A percentile compares a stretch with the other conserved stretches of the same genome.
These are phyloP conservation scores for Teunomyces tritomae DNA, from an alignment of 805 yeast genomes.

Conservation along the genomic window DNA sequence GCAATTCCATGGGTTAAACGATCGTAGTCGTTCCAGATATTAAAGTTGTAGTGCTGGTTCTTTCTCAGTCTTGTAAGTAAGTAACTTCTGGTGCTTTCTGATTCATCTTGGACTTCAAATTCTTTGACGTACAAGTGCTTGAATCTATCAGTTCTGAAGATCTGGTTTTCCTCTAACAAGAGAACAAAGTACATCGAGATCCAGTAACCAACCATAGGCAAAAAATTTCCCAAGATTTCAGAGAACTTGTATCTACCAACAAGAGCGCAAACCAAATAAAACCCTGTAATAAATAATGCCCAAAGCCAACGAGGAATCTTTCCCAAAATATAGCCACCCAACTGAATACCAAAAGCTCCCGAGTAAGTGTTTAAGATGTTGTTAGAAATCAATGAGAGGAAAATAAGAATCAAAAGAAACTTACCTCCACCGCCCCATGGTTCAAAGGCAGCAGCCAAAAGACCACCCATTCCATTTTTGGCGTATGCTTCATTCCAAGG, in stretches of 20 bases:
- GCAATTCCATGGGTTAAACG: constrained; percentile 71
- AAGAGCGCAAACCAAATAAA: constrained; percentile 31
- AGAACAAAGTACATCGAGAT: constrained; percentile 35
- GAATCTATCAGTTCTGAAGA: constrained; percentile 37
- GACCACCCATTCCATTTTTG: constrained; percentile 31
- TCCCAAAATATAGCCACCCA: constrained; percentile 26
- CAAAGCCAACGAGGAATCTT: constrained; percentile 37
- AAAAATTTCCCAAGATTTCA: constrained; percentile 34
- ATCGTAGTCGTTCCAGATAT: constrained; percentile 63
- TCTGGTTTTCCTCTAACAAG: constrained; percentile 33
- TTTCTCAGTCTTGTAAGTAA: background rate
- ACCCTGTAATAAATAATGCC: constrained; percentile 31
- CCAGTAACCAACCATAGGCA: constrained; percentile 44
- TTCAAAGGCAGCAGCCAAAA: constrained; percentile 26
- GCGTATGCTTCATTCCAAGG: constrained; percentile 33
- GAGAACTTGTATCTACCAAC: constrained; percentile 34
- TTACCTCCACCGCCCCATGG: constrained; percentile 39
- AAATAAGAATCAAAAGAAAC: constrained; percentile 29
- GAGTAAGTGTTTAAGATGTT: constrained; percentile 38
- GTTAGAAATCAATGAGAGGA: constrained; percentile 32
- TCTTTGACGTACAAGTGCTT: constrained; percentile 31
- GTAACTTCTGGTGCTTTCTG: background rate
- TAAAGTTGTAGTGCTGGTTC: constrained; percentile 61
- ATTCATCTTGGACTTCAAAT: constrained; percentile 17
- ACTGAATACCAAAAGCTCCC: constrained; percentile 33